phyloP scores from a whole-genome alignment of 352 stramenopile genomes.

The Pythium periplocum region DNA sequence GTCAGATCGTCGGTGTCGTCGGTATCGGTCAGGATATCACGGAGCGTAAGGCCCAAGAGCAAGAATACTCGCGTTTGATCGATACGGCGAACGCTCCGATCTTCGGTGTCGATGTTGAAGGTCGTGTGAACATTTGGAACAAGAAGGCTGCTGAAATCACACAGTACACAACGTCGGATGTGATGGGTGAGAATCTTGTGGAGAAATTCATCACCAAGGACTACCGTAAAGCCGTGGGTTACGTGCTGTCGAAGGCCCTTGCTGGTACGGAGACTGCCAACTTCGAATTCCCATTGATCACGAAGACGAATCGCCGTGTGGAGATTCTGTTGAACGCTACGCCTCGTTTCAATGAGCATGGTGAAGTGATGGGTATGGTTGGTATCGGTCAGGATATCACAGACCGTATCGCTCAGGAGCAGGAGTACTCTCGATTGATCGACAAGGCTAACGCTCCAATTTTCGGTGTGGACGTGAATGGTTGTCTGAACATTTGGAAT shows the following conservation, averaged over 20 bases:
- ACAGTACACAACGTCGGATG: slow-evolving; percentile 87
- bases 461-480: slow-evolving; percentile 37
- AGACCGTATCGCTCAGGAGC: slow-evolving; percentile 77
- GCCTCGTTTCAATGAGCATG: slow-evolving; percentile 73
- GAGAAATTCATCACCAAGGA: slow-evolving; percentile 87
- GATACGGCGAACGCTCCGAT: slow-evolving; percentile 89
- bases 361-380: slow-evolving; percentile 76
- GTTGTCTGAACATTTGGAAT: slow-evolving; percentile 38
- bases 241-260: slow-evolving; percentile 62
- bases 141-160: slow-evolving; percentile 87
- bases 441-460: slow-evolving; percentile 75
- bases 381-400: slow-evolving; percentile 84
- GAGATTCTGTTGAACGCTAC: slow-evolving; percentile 85
- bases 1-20: slow-evolving; percentile 56
- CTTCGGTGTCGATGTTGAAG: slow-evolving; percentile 84
- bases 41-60: slow-evolving; percentile 76
- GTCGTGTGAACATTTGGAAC: slow-evolving; percentile 88
- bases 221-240: slow-evolving; percentile 47
- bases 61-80: slow-evolving; percentile 84
- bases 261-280: slow-evolving; percentile 67
- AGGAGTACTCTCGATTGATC: slow-evolving; percentile 83
- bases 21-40: slow-evolving; percentile 83
- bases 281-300: slow-evolving; percentile 88
- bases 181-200: slow-evolving; percentile 82
- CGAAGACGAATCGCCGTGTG: slow-evolving; percentile 62